phyloP scores from a whole-genome alignment of 768 basidiomycete genomes.

The Clathrus columnatus region DNA sequence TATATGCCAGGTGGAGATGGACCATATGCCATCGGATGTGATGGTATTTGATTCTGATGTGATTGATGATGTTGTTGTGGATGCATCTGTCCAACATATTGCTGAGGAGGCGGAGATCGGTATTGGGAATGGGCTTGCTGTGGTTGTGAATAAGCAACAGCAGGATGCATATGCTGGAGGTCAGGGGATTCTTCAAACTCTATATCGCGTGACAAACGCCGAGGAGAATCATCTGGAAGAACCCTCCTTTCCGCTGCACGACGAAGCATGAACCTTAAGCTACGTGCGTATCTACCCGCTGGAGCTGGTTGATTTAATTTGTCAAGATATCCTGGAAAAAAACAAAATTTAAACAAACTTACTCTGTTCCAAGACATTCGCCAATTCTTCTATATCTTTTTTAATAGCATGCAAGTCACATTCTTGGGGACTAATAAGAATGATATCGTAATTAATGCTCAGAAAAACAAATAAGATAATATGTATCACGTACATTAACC shows the following conservation, averaged over 20 bases:
- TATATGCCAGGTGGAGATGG: background rate
- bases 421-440: conserved; percentile 60
- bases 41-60: background rate
- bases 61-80: background rate
- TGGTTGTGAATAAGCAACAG: conserved; percentile 14
- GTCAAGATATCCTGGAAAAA: background rate
- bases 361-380: conserved; percentile 73
- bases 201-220: background rate
- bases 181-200: background rate
- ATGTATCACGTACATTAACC: conserved; percentile 62
- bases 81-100: conserved; percentile 35
- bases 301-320: conserved; percentile 50
- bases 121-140: conserved; percentile 28
- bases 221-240: conserved; percentile 19
- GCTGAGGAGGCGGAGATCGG: conserved; percentile 51
- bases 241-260: conserved; percentile 28
- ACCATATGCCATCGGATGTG: background rate
- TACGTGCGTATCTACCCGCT: conserved; percentile 86
- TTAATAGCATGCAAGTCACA: conserved; percentile 70
- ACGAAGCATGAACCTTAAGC: conserved; percentile 83
- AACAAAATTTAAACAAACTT: conserved; percentile 21
- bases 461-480: background rate
- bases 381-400: conserved; percentile 68
- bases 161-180: conserved; percentile 29
- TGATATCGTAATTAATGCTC: conserved; percentile 3